Evolutionary conservation across 2,329 filamentous ascomycete species (phyloP).

Genomic region (Colletotrichum orchidophilum): DNA sequence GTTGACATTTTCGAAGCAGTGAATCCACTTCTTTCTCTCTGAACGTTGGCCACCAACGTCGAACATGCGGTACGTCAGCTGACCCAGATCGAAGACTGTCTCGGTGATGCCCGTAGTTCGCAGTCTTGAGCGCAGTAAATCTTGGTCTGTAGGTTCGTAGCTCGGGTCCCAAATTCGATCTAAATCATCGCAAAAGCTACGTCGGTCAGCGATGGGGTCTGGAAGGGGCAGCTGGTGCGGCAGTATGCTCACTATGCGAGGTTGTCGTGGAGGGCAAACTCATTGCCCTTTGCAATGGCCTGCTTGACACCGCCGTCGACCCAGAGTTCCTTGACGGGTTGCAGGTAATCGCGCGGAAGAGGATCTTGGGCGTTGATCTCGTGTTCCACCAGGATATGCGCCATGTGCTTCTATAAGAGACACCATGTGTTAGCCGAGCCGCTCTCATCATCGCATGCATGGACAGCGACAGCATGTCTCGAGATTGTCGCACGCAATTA

Average conservation of each 20-base stretch:
- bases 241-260: constrained; percentile 79
- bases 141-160: constrained; percentile 92
- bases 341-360: constrained; percentile 80
- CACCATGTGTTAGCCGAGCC: constrained; percentile 38
- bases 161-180: constrained; percentile 79
- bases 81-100: constrained; percentile 90
- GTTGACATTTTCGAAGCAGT: constrained; percentile 94
- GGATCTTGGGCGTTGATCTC: constrained; percentile 86
- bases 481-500: constrained; percentile 26
- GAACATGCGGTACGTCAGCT: constrained; percentile 96
- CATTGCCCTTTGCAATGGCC: constrained; percentile 93
- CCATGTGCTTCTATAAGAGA: constrained; percentile 74
- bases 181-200: constrained; percentile 83
- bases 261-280: constrained; percentile 97
- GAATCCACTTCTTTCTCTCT: constrained; percentile 97
- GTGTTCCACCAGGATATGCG: constrained; percentile 78
- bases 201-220: constrained; percentile 4
- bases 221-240: background rate
- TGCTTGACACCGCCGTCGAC: constrained; percentile 82
- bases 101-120: constrained; percentile 96
- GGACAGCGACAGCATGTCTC: background rate
- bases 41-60: constrained; percentile 93
- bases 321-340: constrained; percentile 88
- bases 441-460: background rate
- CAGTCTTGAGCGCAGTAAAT: constrained; percentile 89